phyloP scores from a whole-genome alignment of 768 basidiomycete species.

The Gymnopilus junonius region DNA sequence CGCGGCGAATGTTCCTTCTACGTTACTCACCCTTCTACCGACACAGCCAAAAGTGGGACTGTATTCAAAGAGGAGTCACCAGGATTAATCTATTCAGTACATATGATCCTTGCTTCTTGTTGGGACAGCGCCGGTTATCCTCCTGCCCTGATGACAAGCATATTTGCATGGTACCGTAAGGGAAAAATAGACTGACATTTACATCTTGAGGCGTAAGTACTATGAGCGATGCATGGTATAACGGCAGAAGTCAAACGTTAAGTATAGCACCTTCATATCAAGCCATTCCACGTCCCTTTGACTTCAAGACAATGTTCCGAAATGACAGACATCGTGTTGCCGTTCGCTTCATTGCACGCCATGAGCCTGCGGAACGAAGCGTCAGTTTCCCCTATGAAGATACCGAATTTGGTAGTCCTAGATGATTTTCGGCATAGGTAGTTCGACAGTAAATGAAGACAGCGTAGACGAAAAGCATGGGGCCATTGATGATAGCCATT shows the following conservation, averaged over 20 bases:
- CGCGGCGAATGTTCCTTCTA: too few relatives aligned
- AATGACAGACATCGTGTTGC: background rate
- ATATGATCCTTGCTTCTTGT: too few relatives aligned
- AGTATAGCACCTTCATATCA: background rate
- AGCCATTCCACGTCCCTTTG: constrained; percentile 4
- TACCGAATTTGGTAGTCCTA: constrained; percentile 14
- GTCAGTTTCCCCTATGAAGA: constrained; percentile 1
- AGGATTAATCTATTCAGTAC: background rate
- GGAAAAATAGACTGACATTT: background rate
- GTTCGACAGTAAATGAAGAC: constrained; percentile 10
- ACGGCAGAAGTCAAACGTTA: background rate
- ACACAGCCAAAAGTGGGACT: background rate
- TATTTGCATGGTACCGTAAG: background rate
- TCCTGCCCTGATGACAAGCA: background rate
- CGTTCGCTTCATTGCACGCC: background rate
- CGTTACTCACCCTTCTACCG: background rate
- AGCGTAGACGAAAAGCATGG: constrained; percentile 11
- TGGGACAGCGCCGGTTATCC: too few relatives aligned
- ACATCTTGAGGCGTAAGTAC: background rate
- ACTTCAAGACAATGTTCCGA: background rate
- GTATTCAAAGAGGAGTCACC: background rate
- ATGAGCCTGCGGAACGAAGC: constrained; percentile 4
- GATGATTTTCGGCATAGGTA: constrained; percentile 12
- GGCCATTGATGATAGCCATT: background rate
- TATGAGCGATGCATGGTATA: background rate